phyloP scores from a whole-genome alignment of 768 basidiomycete genomes.

The Clitopilus hobsonii region DNA sequence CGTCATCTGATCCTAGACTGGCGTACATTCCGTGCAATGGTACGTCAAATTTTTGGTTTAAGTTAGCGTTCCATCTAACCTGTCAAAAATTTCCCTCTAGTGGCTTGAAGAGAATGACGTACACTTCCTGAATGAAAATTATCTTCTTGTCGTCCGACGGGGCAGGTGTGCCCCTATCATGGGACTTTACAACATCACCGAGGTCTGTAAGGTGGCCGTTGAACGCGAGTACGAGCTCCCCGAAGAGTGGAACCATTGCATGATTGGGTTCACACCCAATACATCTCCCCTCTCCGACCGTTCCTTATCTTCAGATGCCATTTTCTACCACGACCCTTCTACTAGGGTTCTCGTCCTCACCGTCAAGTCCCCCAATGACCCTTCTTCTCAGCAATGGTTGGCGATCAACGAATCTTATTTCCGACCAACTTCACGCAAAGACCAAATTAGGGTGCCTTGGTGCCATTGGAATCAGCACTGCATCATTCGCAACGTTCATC shows the following conservation, averaged over 20 bases:
- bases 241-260: conserved; percentile 41
- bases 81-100: conserved; percentile 20
- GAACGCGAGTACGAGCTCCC: conserved; percentile 57
- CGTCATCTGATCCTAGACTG: conserved; percentile 48
- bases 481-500: conserved; percentile 37
- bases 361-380: conserved; percentile 29
- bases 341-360: conserved; percentile 44
- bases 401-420: conserved; percentile 54
- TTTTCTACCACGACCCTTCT: conserved; percentile 56
- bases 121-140: conserved; percentile 38
- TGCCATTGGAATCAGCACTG: conserved; percentile 50
- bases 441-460: conserved; percentile 47
- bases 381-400: conserved; percentile 40
- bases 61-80: not conserved
- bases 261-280: conserved; percentile 46
- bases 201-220: conserved; percentile 34
- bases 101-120: conserved; percentile 48
- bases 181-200: conserved; percentile 41
- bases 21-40: conserved; percentile 42
- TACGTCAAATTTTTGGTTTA: conserved; percentile 16
- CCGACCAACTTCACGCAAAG: conserved; percentile 34
- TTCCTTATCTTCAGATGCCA: conserved; percentile 31
- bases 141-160: conserved; percentile 37
- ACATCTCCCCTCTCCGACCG: conserved; percentile 33
- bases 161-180: conserved; percentile 31